Conservation (phyloP, 1,284 basidiomycete species). For the Marasmius sp. region DNA sequence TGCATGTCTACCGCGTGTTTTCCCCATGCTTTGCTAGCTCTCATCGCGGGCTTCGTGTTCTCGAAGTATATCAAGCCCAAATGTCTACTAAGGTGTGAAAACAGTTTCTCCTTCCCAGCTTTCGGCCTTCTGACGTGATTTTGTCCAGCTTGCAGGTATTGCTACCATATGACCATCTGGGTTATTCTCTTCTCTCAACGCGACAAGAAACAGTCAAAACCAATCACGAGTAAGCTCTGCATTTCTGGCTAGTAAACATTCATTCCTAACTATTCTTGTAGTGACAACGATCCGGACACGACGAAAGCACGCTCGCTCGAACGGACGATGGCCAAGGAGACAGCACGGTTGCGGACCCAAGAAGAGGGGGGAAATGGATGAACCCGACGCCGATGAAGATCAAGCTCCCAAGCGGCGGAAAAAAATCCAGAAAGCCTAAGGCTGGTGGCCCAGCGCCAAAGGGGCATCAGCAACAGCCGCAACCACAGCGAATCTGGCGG, state of each 20-base stretch:
- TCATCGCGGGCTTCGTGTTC: too few relatives aligned
- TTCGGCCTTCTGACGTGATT: too few relatives aligned
- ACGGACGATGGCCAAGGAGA: constrained; percentile 14
- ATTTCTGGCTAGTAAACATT: not conserved
- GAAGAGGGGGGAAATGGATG: constrained; percentile 29
- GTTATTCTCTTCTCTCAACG: too few relatives aligned
- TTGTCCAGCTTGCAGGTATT: too few relatives aligned
- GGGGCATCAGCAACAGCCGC: constrained; percentile 21
- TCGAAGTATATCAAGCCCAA: too few relatives aligned
- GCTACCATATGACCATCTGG: too few relatives aligned
- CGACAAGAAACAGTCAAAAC: constrained; percentile 56
- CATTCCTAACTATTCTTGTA: constrained; percentile 14
- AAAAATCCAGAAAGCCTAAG: constrained; percentile 34
- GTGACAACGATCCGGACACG: constrained; percentile 18
- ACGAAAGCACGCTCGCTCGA: constrained; percentile 39
- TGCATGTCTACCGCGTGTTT: too few relatives aligned
- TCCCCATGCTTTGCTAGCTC: too few relatives aligned
- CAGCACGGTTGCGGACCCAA: constrained; percentile 27
- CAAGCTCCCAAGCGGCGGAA: not conserved
- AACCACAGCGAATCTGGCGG: constrained; percentile 30
- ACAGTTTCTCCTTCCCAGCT: too few relatives aligned
- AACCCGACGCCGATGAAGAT: constrained; percentile 32
- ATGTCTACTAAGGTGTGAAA: too few relatives aligned
- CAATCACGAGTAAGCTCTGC: constrained; percentile 46
- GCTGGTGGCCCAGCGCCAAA: constrained; percentile 36